Conservation (phyloP, 176 grass and related monocot species). For the Ensete glaucum region DNA sequence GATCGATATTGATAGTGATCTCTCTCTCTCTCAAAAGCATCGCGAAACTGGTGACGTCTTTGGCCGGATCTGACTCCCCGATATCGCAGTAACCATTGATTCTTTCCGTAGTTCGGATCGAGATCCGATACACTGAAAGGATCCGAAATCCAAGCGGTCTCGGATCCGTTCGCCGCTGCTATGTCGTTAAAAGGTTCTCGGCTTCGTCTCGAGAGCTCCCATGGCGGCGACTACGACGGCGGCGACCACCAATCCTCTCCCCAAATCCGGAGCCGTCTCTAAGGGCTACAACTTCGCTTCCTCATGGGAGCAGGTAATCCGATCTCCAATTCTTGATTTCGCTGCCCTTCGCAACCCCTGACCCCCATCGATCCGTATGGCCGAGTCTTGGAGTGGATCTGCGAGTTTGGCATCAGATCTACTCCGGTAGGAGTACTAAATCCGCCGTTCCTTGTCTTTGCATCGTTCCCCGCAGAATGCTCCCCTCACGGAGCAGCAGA, state of each 20-base stretch:
- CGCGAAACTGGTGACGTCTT: no score
- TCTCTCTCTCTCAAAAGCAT: no score
- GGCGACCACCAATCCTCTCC: conserved; percentile 32
- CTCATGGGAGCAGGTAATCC: conserved; percentile 76
- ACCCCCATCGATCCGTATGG: neutral
- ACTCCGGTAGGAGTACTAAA: neutral
- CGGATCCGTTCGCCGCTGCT: neutral
- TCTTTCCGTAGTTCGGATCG: neutral
- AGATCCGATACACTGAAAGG: neutral
- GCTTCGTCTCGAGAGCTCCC: neutral
- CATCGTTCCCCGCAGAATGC: conserved; percentile 44
- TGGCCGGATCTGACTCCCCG: no score
- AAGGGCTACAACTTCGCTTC: conserved; percentile 90
- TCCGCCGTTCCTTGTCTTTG: neutral
- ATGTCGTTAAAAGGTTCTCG: no score
- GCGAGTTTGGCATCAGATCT: conserved; percentile 10
- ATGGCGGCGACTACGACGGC: conserved; percentile 24
- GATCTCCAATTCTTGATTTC: conserved; percentile 5
- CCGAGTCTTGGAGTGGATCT: neutral
- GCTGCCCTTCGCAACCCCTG: neutral
- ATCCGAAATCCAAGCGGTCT: neutral
- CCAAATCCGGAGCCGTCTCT: conserved; percentile 68
- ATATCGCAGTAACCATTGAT: no score
- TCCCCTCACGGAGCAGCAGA: conserved; percentile 80
- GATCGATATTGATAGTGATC: no score